Evolutionary conservation across 176 grass and related monocot species (phyloP).

Genomic region (Bromus sterilis): DNA sequence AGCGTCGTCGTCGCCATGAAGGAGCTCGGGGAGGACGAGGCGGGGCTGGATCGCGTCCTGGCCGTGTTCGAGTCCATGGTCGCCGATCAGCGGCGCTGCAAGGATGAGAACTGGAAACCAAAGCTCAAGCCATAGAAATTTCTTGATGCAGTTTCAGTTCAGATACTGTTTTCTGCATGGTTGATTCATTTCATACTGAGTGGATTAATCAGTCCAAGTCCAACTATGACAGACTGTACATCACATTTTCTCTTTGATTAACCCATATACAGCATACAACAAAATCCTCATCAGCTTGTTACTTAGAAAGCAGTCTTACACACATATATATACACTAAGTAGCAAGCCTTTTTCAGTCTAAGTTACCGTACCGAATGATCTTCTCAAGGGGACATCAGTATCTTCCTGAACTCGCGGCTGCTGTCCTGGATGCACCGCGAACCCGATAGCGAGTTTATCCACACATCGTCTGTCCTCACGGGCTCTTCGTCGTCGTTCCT

Average conservation of each 20-base stretch:
- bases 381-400: conserved; percentile 64
- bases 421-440: conserved; percentile 36
- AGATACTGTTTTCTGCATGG: neutral
- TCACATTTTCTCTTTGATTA: neutral
- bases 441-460: conserved; percentile 71
- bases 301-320: neutral
- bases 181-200: neutral
- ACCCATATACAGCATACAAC: conserved; percentile 20
- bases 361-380: neutral
- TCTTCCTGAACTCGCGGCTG: conserved; percentile 41
- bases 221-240: neutral
- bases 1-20: conserved; percentile 80
- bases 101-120: conserved; percentile 56
- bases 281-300: neutral
- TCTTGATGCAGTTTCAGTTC: conserved; percentile 28
- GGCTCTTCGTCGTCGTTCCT: conserved; percentile 79
- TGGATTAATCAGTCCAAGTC: neutral
- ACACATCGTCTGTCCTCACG: conserved; percentile 72
- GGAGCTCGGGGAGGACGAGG: conserved; percentile 50
- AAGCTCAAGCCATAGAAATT: neutral
- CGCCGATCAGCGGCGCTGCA: conserved; percentile 65
- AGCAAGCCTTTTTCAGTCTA: neutral
- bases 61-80: conserved; percentile 88
- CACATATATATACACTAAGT: conserved; percentile 7
- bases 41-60: conserved; percentile 54